Base-by-base conservation (phyloP, 2,329 filamentous ascomycete genomes). In the Corynespora cassiicola region DNA sequence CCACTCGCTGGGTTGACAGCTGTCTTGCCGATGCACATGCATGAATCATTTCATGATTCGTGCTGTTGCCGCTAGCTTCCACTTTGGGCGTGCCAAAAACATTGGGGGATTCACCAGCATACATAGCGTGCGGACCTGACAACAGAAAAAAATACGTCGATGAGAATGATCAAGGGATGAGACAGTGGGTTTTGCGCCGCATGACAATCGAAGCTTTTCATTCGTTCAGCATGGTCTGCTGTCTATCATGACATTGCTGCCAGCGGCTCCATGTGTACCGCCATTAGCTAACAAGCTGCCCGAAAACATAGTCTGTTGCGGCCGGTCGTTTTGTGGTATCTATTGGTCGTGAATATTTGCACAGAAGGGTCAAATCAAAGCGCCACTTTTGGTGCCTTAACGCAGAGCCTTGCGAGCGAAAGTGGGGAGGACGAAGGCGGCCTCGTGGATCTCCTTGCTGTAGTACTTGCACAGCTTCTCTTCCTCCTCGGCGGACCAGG, bases 371-470 rank as follows among this genome's bases (percentile, higher is more conserved):
- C n/a, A 34, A 16, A 35, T 37, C 23, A 15, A 27, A 31, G 23
- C 25, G 27, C 30, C 29, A 29, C 9, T 24, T 25, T 33, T 11
- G 36, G 29, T 25, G 41, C 21, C 52, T 55, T 60, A 76, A 56
- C 65, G 71, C 57, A 85, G 69, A 45, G 77, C 80, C 81, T 92
- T 86, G 71, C 89, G 84, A 42, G 92, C 92, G 71, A 97, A 99
- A 68, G 83, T 96, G 48, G 94, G 94, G 68, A 99, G 80, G 50
- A 97, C 74, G 72, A 97, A 99, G 71, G 86, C 85, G 48, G 94
- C 92, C 78, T 90, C 86, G 81, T 99, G 94, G 67, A 99, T 92
- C 68, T 95, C 89, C 68, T 89, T 81, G 78, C 90, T 97, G 82
- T 99, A 99, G 85, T 99, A 99, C 70, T 82, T 83, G 87, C 90